Conservation (phyloP, 257 asterid species). For the Apocynum venetum region DNA sequence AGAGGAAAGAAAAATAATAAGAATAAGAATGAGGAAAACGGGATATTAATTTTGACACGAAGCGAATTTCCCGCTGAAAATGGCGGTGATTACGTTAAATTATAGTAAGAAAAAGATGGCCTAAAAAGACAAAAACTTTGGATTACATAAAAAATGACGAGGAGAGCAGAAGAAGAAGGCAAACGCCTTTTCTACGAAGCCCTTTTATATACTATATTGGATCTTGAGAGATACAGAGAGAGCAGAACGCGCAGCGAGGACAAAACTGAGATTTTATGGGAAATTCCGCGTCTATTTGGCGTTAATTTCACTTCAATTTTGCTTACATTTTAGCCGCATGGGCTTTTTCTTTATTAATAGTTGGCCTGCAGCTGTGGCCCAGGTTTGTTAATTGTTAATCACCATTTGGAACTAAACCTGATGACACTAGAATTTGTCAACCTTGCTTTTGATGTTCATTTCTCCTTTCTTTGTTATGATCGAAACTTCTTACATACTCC, state of each 20-base stretch:
- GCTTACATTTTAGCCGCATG: conserved; percentile 7
- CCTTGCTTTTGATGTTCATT: neutral
- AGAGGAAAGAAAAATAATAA: neutral
- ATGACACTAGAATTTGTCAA: neutral
- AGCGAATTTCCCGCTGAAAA: conserved; percentile 61
- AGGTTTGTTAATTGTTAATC: neutral
- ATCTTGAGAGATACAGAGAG: neutral
- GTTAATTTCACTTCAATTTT: conserved; percentile 16
- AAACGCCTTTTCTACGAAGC: neutral
- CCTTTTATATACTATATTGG: neutral
- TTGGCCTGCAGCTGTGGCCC: conserved; percentile 22
- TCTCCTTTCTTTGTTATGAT: neutral
- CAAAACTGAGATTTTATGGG: conserved; percentile 13
- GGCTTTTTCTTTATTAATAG: neutral
- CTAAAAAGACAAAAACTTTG: conserved; percentile 53
- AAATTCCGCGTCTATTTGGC: conserved; percentile 18
- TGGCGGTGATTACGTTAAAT: conserved; percentile 56
- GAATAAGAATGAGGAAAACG: neutral
- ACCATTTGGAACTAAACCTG: conserved; percentile 9
- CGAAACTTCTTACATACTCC: neutral
- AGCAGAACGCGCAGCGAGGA: conserved; percentile 14
- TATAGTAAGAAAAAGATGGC: conserved; percentile 8
- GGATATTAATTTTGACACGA: neutral
- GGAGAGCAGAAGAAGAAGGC: conserved; percentile 16
- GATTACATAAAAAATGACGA: conserved; percentile 51